phyloP scores from a whole-genome alignment of 176 grass and related monocot genomes.

The Triticum dicoccoides region DNA sequence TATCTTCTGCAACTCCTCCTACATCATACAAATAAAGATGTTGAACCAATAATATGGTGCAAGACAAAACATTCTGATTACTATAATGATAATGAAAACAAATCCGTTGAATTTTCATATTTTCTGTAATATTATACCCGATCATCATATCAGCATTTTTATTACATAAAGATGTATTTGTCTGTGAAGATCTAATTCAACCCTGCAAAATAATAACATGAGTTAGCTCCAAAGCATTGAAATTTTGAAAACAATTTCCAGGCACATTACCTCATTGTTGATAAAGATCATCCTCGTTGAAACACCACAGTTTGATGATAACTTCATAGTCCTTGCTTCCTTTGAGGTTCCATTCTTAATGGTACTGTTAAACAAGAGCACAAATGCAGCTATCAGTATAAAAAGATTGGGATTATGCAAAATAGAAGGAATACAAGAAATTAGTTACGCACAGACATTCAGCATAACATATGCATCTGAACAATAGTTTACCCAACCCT shows the following conservation, averaged over 20 bases:
- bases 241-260: too few species aligned
- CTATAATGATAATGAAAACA: not conserved
- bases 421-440: too few species aligned
- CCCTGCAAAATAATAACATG: too few species aligned
- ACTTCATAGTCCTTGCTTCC: not conserved
- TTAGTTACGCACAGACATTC: not conserved
- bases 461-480: not conserved
- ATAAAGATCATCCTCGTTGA: not conserved
- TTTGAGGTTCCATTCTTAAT: slow-evolving; percentile 10
- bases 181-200: too few species aligned
- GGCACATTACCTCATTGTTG: too few species aligned
- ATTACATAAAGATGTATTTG: not conserved
- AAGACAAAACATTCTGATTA: slow-evolving; percentile 29
- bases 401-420: too few species aligned
- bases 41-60: not conserved
- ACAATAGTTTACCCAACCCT: not conserved
- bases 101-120: not conserved
- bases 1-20: slow-evolving; percentile 98
- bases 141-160: not conserved
- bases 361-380: slow-evolving; percentile 30
- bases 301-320: not conserved
- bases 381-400: not conserved
- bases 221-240: too few species aligned
- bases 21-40: slow-evolving; percentile 17
- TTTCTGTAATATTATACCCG: slow-evolving; percentile 8